Evolutionary conservation across 2,329 filamentous ascomycete species (phyloP).

Genomic region (Colletotrichum brevisporum): DNA sequence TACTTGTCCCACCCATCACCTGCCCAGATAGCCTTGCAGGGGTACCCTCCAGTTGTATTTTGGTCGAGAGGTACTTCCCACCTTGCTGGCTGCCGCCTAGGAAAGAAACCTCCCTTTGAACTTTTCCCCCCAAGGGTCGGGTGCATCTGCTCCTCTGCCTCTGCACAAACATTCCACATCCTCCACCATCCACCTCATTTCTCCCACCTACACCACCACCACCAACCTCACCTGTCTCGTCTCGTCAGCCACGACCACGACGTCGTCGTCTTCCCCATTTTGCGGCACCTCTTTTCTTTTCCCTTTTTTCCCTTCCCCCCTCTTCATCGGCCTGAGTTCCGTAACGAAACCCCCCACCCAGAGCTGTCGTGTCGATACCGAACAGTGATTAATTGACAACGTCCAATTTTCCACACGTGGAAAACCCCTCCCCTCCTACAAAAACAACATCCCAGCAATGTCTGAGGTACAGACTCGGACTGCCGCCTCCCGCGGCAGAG

Average conservation of each 20-base stretch:
- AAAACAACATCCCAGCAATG: constrained; percentile 67
- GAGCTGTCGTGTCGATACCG: constrained; percentile 41
- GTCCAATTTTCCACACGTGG: constrained; percentile 38
- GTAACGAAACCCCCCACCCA: constrained; percentile 33
- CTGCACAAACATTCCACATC: constrained; percentile 42
- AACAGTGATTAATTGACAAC: constrained; percentile 40
- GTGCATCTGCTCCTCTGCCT: constrained; percentile 28
- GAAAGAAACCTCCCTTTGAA: constrained; percentile 40
- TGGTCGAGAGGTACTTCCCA: not conserved
- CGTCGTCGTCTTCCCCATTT: constrained; percentile 38
- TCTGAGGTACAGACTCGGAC: constrained; percentile 93
- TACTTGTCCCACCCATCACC: too few relatives aligned
- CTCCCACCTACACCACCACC: constrained; percentile 41
- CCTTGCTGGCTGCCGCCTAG: constrained; percentile 14
- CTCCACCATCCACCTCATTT: constrained; percentile 43
- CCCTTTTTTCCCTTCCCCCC: constrained; percentile 43
- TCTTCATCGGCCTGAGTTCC: constrained; percentile 45
- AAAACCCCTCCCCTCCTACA: constrained; percentile 37
- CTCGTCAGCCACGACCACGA: constrained; percentile 41
- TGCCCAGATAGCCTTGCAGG: too few relatives aligned
- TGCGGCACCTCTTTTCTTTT: constrained; percentile 44
- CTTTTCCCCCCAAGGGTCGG: constrained; percentile 33
- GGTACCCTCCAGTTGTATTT: not conserved
- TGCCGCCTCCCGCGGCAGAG: constrained; percentile 88
- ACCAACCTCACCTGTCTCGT: constrained; percentile 44